Evolutionary conservation across 257 asterid genomes (phyloP).

Genomic region (Lantana camara): DNA sequence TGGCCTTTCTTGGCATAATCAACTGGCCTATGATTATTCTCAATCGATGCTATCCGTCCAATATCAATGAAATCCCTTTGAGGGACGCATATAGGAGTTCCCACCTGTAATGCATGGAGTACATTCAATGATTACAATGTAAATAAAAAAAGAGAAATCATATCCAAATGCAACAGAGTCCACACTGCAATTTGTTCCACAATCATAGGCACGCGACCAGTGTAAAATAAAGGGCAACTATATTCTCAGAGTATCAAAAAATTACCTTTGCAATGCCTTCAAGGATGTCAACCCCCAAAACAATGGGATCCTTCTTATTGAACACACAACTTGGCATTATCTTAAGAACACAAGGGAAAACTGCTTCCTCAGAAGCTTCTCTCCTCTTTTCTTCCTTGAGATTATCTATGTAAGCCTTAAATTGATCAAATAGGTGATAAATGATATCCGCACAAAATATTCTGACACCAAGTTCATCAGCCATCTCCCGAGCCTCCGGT

Average conservation of each 20-base stretch:
- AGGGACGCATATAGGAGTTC: conserved; percentile 91
- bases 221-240: too few relatives aligned
- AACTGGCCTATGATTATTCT: conserved; percentile 87
- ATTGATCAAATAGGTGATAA: conserved; percentile 89
- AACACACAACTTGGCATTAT: conserved; percentile 81
- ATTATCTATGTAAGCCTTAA: conserved; percentile 90
- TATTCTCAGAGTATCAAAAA: conserved; percentile 2
- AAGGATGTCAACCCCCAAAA: conserved; percentile 87
- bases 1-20: conserved; percentile 93
- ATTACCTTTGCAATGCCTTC: conserved; percentile 85
- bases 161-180: conserved; percentile 2
- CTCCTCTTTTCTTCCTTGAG: conserved; percentile 93
- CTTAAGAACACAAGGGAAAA: conserved; percentile 92
- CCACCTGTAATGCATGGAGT: conserved; percentile 39
- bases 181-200: too few relatives aligned
- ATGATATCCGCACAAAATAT: conserved; percentile 88
- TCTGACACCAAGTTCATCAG: conserved; percentile 88
- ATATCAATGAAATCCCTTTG: conserved; percentile 77
- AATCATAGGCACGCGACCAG: too few relatives aligned
- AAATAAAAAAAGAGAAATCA: conserved; percentile 15
- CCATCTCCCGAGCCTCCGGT: conserved; percentile 87
- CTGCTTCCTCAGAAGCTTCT: conserved; percentile 94
- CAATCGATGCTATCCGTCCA: conserved; percentile 89
- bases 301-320: conserved; percentile 96
- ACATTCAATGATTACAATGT: neutral